Evolutionary conservation across 208 protist genomes (phyloP), one percentile per base, ranked within the genome.

Genomic region (Eutreptiella sp.): DNA sequence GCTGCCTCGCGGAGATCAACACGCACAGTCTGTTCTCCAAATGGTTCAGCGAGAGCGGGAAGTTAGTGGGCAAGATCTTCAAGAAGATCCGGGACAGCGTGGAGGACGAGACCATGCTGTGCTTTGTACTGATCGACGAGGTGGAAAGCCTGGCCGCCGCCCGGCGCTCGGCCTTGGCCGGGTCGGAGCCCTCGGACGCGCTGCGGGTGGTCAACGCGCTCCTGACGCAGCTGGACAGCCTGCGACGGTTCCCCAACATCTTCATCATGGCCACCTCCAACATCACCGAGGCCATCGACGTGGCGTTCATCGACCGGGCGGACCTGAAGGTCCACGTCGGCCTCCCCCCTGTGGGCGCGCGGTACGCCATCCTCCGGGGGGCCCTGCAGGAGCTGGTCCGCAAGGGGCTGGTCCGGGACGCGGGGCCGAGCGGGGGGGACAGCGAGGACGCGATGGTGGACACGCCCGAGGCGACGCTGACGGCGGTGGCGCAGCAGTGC

Each of bases 11-110:
- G 5, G 92, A 98, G 67, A 83, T 98, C 32, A 96, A 96, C 72
- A 81, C 89, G 1, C 93, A 98, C 77, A 84, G 70, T 48, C 70
- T 96, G 33, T 96, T 97, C 74, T 92, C 83, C 45, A 91, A 94
- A 42, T 97, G 89, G 90, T 97, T 97, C 67, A 92, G 86, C 65
- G 93, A 98, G 74, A 93, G 81, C 58, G 95, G 95, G 0, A 98
- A 98, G 74, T 79, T 96, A 47, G 94, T 98, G 23, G 78, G 90
- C 70, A 73, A 82, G 34, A 53, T 98, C 9, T 98, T 98, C 57
- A 47, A 72, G 5, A 73, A 74, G 29, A 84, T 97, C 26, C 77
- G 76, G 26, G 70, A 81, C 36, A 34, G 92, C n/a, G 71, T 87
- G 0, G 73, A 76, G 0, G 81, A 80, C 34, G 57, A 53, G n/a